Evolutionary conservation across 2,329 filamentous ascomycete species (phyloP).

Genomic region (Lachnellula cervina): DNA sequence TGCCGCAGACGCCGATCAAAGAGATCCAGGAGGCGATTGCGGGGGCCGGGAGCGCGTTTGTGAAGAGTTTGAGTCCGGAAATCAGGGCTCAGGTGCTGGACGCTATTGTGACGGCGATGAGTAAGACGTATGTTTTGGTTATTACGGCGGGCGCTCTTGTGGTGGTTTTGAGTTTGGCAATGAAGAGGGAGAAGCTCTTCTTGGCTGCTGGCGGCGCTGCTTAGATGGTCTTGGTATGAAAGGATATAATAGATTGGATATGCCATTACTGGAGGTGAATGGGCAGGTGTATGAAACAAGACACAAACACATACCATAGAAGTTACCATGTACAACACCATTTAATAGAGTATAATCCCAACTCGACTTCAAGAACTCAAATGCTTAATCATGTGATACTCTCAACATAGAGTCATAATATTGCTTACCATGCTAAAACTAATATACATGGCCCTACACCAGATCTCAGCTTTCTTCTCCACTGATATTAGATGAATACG

Average conservation of each 20-base stretch:
- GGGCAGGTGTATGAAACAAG: too few relatives aligned
- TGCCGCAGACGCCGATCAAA: conserved; percentile 24
- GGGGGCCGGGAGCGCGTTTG: conserved; percentile 22
- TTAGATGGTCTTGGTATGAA: neutral
- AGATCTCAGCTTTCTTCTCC: too few relatives aligned
- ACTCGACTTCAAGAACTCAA: too few relatives aligned
- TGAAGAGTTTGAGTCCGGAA: conserved; percentile 14
- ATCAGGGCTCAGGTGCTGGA: conserved; percentile 23
- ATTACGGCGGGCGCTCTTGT: conserved; percentile 32
- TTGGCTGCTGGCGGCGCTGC: conserved; percentile 21
- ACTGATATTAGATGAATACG: too few relatives aligned
- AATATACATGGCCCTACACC: too few relatives aligned
- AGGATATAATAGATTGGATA: neutral
- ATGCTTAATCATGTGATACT: too few relatives aligned
- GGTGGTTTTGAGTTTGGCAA: conserved; percentile 28
- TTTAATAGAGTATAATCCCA: too few relatives aligned
- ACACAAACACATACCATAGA: too few relatives aligned
- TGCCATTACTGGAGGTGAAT: neutral
- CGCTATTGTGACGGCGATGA: conserved; percentile 33
- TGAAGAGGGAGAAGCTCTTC: conserved; percentile 36
- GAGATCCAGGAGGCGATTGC: conserved; percentile 31
- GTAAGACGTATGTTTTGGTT: conserved; percentile 32
- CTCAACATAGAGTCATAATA: too few relatives aligned
- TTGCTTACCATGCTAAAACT: too few relatives aligned
- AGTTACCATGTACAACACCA: too few relatives aligned